Base-by-base conservation (phyloP, 805 yeast genomes). In the Torulaspora delbrueckii region DNA sequence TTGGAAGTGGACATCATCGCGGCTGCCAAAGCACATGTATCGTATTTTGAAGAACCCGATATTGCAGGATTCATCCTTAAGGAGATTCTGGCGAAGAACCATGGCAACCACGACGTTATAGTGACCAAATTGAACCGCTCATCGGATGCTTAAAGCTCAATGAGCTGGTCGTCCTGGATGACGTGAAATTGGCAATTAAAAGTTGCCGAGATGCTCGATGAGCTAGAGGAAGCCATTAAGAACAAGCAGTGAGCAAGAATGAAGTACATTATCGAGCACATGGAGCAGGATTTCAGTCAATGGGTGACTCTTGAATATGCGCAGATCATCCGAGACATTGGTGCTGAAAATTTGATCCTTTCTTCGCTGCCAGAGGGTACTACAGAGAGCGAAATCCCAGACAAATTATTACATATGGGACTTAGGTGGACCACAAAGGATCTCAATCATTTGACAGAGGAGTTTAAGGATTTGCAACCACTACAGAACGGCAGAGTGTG, bases 211-310 rank as follows among this genome's bases (percentile, higher is more conserved):
- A 31, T 13, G 19, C 34, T 31, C 34, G 34, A 31, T 31, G 34
- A 31, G 34, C 34, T 31, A 5, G 19, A 9, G 19, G 19, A 4
- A 14, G 34, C 34, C 34, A 7, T 8, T 14, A 8, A 16, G 14
- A 16, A 31, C 9, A 9, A 31, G 10, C 22, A 13, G 12, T 16
- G n/a, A 16, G 30, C 26, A 16, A 41, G 16, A 23, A 86, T 86
- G 95, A 88, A 87, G 67, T 91, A 89, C 73, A 79, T 93, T 43
- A 89, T 91, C 42, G 99, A 91, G 67, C 99, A 91, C 63, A 91
- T 91, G 97, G 99, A 91, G 67, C 85, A 81, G 50, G 98, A 96
- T 1, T 88, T 91, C 75, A 87, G 96, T 53, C 93, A 86, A 54
- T 91, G 99, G 99, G 98, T 91, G 35, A 76, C 78, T 24, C 73